Percentiles rank a stretch among this genome's conserved stretches.
Conservation (phyloP, 305 asterid species). For the Fraxinus platypoda region DNA sequence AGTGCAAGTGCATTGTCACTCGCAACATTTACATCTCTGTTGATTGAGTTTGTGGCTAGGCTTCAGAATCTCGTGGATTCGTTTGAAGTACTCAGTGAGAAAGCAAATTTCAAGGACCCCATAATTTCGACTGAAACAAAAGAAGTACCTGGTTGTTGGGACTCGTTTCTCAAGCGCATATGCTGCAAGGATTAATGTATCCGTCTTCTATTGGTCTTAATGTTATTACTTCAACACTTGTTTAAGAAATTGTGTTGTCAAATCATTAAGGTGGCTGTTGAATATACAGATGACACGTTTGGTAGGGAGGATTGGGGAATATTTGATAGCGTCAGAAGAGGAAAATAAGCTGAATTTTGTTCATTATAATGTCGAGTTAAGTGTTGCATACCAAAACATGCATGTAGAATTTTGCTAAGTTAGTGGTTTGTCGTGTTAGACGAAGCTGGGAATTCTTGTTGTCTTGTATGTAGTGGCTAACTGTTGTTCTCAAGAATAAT, state of each 20-base stretch:
- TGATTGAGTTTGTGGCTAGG: conserved; percentile 92
- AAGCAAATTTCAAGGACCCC: conserved; percentile 66
- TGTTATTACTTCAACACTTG: neutral
- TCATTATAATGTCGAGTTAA: neutral
- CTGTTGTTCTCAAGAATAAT: neutral
- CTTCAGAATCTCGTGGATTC: conserved; percentile 76
- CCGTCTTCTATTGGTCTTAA: neutral
- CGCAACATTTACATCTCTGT: conserved; percentile 69
- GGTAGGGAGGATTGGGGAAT: neutral
- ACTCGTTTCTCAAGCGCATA: conserved; percentile 27
- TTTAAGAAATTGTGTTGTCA: neutral
- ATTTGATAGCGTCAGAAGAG: neutral
- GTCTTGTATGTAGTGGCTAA: neutral
- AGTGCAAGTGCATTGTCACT: conserved; percentile 90
- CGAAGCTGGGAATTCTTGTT: neutral
- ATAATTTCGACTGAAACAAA: conserved; percentile 24
- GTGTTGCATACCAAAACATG: neutral
- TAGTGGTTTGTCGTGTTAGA: neutral
- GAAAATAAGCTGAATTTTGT: neutral
- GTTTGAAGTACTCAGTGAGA: conserved; percentile 67
- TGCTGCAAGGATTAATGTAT: conserved; percentile 27
- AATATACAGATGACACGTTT: neutral
- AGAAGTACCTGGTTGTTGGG: conserved; percentile 39
- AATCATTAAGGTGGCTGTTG: neutral
- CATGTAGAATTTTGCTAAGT: neutral